A percentile compares a stretch with the other conserved stretches of the same genome.
These are phyloP conservation scores for Cichorium intybus DNA, from an alignment of 140 eudicot genomes.

Conservation along the genomic window DNA sequence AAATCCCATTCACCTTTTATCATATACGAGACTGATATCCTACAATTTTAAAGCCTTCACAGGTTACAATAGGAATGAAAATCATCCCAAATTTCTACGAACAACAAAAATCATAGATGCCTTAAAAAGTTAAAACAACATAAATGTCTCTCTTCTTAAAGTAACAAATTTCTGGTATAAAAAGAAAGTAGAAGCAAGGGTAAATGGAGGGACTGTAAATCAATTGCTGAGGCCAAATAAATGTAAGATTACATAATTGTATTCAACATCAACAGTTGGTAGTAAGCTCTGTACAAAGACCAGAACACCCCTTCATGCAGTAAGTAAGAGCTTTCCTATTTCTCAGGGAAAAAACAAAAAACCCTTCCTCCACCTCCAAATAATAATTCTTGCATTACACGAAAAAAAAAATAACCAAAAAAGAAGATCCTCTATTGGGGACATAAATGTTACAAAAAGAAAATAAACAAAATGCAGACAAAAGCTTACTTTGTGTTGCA, in stretches of 20 bases:
- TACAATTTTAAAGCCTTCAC: background rate
- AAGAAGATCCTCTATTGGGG: constrained; percentile 9
- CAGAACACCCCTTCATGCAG: constrained; percentile 13
- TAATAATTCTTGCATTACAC: constrained; percentile 14
- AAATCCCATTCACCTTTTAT: background rate
- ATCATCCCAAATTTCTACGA: background rate
- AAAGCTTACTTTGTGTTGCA: constrained; percentile 24
- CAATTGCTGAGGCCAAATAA: constrained; percentile 11
- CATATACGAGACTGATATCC: background rate
- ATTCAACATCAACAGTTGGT: constrained; percentile 16
- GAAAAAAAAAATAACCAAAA: background rate
- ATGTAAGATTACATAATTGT: constrained; percentile 26
- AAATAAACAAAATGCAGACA: constrained; percentile 8
- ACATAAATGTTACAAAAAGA: background rate
- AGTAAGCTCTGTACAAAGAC: constrained; percentile 31
- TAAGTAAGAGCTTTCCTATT: constrained; percentile 29
- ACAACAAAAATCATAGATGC: too few species aligned
- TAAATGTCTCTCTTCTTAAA: too few species aligned
- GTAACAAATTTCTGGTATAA: background rate
- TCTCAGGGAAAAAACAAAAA: constrained; percentile 22
- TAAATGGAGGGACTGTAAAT: background rate
- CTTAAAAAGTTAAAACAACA: too few species aligned
- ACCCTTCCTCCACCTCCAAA: constrained; percentile 14
- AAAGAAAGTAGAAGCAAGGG: background rate
- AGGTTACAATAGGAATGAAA: too few species aligned